A percentile compares a stretch with the other conserved stretches of the same genome.
Conservation (phyloP, 2,329 filamentous ascomycete species). For the Neospermospora avenae region DNA sequence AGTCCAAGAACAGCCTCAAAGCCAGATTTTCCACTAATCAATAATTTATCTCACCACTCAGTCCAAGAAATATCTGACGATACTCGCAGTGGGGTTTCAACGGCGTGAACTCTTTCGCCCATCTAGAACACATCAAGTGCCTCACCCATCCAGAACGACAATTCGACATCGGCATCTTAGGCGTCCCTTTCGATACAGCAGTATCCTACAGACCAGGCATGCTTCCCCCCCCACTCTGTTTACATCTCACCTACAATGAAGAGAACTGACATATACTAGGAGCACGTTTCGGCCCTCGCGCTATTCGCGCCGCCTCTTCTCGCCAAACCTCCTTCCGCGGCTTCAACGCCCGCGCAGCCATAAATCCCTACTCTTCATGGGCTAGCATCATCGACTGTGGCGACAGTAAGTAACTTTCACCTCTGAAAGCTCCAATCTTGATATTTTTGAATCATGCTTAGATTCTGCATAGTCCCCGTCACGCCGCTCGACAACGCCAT, state of each 20-base stretch:
- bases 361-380: constrained; percentile 83
- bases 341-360: constrained; percentile 75
- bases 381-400: constrained; percentile 82
- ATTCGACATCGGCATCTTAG: constrained; percentile 71
- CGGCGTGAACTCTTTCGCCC: constrained; percentile 73
- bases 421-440: too few relatives aligned
- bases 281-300: constrained; percentile 80
- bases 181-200: constrained; percentile 71
- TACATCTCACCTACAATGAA: not conserved
- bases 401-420: constrained; percentile 47
- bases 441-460: too few relatives aligned
- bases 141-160: constrained; percentile 59
- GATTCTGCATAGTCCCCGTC: constrained; percentile 54
- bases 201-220: constrained; percentile 65
- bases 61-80: not conserved
- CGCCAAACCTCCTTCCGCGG: constrained; percentile 77
- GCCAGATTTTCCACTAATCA: not conserved
- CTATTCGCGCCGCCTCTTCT: constrained; percentile 79
- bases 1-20: too few relatives aligned
- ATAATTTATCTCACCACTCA: too few relatives aligned
- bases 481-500: constrained; percentile 83
- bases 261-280: constrained; percentile 39
- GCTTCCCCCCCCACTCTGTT: not conserved
- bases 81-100: constrained; percentile 56
- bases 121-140: constrained; percentile 66